Conservation (phyloP, 192 early-diverging fungal species). For the Coemansia brasiliensis region DNA sequence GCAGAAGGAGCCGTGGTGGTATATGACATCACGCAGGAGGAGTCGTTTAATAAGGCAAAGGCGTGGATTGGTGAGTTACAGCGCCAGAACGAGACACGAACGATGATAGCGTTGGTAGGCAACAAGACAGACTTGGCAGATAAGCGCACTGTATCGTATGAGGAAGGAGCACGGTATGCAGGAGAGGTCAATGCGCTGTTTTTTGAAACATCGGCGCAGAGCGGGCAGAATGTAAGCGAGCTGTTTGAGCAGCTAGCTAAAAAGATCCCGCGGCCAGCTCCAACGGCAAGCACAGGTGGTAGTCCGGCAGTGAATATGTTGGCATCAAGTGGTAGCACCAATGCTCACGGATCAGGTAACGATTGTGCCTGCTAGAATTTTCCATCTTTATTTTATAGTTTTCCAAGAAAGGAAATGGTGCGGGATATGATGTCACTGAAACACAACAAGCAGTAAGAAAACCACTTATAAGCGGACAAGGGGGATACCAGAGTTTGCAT, state of each 20-base stretch:
- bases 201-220: conserved; percentile 88
- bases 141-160: conserved; percentile 67
- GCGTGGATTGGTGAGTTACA: conserved; percentile 96
- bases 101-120: conserved; percentile 92
- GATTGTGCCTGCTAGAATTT: conserved; percentile 50
- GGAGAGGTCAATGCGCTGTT: conserved; percentile 77
- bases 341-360: conserved; percentile 5
- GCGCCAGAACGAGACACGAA: conserved; percentile 86
- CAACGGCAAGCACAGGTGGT: conserved; percentile 3
- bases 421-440: too few species aligned
- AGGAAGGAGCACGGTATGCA: conserved; percentile 80
- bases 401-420: too few species aligned
- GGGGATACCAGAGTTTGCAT: too few species aligned
- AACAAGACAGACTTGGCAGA: conserved; percentile 91
- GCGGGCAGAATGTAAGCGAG: conserved; percentile 75
- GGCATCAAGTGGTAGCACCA: conserved; percentile 12
- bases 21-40: conserved; percentile 88
- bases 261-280: conserved; percentile 61
- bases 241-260: conserved; percentile 88
- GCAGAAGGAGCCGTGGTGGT: conserved; percentile 95
- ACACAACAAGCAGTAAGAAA: too few species aligned
- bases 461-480: background rate
- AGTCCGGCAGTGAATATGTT: conserved; percentile 36
- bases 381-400: background rate
- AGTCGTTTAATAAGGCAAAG: conserved; percentile 89